Evolutionary conservation across 352 stramenopile species (phyloP).

Genomic region (Globisporangium yorkense): DNA sequence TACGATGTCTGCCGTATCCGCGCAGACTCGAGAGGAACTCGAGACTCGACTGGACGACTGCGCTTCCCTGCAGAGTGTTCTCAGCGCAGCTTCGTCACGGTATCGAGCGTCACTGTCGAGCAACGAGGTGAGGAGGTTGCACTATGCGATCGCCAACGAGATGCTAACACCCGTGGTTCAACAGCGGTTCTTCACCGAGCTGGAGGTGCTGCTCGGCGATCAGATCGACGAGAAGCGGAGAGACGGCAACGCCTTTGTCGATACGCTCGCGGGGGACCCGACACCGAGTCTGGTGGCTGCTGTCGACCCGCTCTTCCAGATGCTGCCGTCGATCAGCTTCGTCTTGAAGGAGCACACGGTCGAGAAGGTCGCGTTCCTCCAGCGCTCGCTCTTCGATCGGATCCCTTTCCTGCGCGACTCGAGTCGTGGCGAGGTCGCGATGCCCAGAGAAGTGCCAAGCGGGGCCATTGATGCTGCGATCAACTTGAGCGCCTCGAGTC

Average conservation of each 20-base stretch:
- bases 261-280: constrained; percentile 16
- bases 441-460: constrained; percentile 13
- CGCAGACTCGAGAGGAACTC: constrained; percentile 18
- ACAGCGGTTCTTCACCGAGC: constrained; percentile 32
- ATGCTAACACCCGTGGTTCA: not conserved
- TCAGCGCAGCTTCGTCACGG: constrained; percentile 14
- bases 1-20: constrained; percentile 11
- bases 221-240: constrained; percentile 25
- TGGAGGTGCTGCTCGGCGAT: constrained; percentile 38
- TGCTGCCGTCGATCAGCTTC: constrained; percentile 38
- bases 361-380: constrained; percentile 29
- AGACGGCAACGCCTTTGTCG: constrained; percentile 31
- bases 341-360: constrained; percentile 33
- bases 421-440: constrained; percentile 14
- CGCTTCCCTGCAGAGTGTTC: constrained; percentile 19
- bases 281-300: constrained; percentile 17
- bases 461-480: constrained; percentile 25
- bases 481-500: constrained; percentile 9
- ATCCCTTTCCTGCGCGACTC: constrained; percentile 37
- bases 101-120: constrained; percentile 1
- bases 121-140: not conserved
- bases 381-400: constrained; percentile 20
- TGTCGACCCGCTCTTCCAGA: constrained; percentile 23
- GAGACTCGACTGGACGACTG: constrained; percentile 18
- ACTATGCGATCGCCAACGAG: not conserved